Percentiles rank a stretch among this genome's conserved stretches.
Evolutionary conservation across 2,329 filamentous ascomycete genomes (phyloP).

Genomic region (Arthrinium phaeospermum): DNA sequence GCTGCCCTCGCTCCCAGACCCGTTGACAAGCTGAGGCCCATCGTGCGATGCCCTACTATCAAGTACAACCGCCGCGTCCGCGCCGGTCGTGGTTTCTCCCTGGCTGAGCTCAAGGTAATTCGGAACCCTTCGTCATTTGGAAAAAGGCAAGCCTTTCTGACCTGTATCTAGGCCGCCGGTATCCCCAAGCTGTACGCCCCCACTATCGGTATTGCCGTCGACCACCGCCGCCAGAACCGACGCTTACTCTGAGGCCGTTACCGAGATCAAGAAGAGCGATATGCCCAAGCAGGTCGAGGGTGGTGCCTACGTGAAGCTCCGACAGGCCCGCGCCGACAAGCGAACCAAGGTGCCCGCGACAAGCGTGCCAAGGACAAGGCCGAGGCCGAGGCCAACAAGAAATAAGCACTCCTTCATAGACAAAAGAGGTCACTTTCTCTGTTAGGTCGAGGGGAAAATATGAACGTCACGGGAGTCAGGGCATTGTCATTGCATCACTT

Average conservation of each 20-base stretch:
- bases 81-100: constrained; percentile 95
- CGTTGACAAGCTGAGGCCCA: constrained; percentile 93
- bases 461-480: constrained; percentile 42
- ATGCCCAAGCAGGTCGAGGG: constrained; percentile 77
- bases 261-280: constrained; percentile 82
- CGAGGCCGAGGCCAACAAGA: constrained; percentile 84
- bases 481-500: constrained; percentile 36
- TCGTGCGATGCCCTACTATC: constrained; percentile 97
- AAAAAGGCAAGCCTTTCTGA: constrained; percentile 7
- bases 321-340: constrained; percentile 82
- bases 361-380: constrained; percentile 92
- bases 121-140: constrained; percentile 8
- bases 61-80: constrained; percentile 99
- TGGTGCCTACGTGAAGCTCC: constrained; percentile 86
- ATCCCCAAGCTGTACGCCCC: constrained; percentile 93
- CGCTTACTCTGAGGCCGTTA: constrained; percentile 68
- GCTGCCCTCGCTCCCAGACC: constrained; percentile 94
- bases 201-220: constrained; percentile 97
- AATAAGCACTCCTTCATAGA: constrained; percentile 61
- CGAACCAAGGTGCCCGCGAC: constrained; percentile 84
- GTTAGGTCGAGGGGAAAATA: constrained; percentile 18
- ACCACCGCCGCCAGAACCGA: constrained; percentile 96
- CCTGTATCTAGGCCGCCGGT: constrained; percentile 76
- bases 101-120: constrained; percentile 95
- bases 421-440: constrained; percentile 15